phyloP scores from a whole-genome alignment of 2,329 filamentous ascomycete species.

The Fusarium tupiense region DNA sequence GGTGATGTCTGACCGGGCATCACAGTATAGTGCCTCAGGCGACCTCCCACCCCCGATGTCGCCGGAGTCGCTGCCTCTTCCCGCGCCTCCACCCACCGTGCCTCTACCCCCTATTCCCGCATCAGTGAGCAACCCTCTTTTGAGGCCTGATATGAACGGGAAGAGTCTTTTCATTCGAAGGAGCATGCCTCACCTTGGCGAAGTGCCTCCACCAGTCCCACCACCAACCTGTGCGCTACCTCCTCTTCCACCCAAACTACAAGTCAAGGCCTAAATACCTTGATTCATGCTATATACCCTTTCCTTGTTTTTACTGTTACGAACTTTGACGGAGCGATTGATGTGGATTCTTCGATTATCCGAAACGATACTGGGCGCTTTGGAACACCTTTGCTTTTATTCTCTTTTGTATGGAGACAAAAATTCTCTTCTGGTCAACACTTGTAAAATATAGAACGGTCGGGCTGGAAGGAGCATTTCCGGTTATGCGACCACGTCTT shows the following conservation, averaged over 20 bases:
- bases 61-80: constrained; percentile 37
- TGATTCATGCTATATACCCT: constrained; percentile 11
- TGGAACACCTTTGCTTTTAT: constrained; percentile 21
- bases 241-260: constrained; percentile 55
- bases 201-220: constrained; percentile 63
- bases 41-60: constrained; percentile 41
- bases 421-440: constrained; percentile 5
- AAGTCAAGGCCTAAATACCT: constrained; percentile 25
- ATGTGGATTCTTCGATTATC: constrained; percentile 25
- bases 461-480: constrained; percentile 21
- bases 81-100: constrained; percentile 44
- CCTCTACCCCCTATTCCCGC: constrained; percentile 48
- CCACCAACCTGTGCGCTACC: constrained; percentile 66
- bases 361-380: constrained; percentile 19
- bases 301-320: constrained; percentile 19
- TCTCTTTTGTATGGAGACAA: constrained; percentile 9
- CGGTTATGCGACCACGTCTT: constrained; percentile 33
- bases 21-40: constrained; percentile 33
- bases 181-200: constrained; percentile 62
- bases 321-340: constrained; percentile 32
- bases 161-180: constrained; percentile 50
- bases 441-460: constrained; percentile 36
- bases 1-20: constrained; percentile 40
- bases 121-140: constrained; percentile 35
- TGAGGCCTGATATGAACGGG: constrained; percentile 32